A percentile compares a stretch with the other conserved stretches of the same genome.
These are phyloP conservation scores for carrot (Daucus carota) DNA, from an alignment of 129 eudicot species.

Conservation along the genomic window DNA sequence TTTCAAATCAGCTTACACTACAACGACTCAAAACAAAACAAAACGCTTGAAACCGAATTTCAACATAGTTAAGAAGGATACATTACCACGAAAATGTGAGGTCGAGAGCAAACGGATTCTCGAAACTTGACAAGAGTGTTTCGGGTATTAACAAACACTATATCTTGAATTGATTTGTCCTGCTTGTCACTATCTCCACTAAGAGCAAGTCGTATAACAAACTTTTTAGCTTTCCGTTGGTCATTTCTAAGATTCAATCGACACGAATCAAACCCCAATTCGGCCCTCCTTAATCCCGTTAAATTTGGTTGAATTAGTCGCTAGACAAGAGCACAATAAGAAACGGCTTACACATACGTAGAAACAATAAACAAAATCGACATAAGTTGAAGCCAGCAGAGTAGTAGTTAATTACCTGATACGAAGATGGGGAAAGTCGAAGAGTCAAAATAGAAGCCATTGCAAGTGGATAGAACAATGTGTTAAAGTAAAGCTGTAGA, in stretches of 20 bases:
- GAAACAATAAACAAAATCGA: neutral
- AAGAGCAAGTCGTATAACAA: conserved; percentile 27
- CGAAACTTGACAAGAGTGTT: conserved; percentile 27
- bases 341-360: neutral
- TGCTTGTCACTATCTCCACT: conserved; percentile 17
- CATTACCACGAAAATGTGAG: conserved; percentile 41
- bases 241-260: conserved; percentile 12
- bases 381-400: neutral
- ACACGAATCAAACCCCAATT: conserved; percentile 21
- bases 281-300: conserved; percentile 20
- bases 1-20: too few relatives aligned
- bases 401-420: conserved; percentile 24
- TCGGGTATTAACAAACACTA: conserved; percentile 14
- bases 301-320: conserved; percentile 25
- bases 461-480: neutral
- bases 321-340: conserved; percentile 25
- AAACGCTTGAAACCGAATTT: too few relatives aligned
- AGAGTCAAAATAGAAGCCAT: conserved; percentile 41
- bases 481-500: conserved; percentile 4
- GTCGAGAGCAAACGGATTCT: conserved; percentile 38
- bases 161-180: conserved; percentile 19
- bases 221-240: conserved; percentile 16
- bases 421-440: conserved; percentile 24
- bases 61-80: neutral
- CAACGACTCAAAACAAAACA: too few relatives aligned